phyloP scores from a whole-genome alignment of 495 filamentous ascomycete species.

The Trichoderma parareesei region DNA sequence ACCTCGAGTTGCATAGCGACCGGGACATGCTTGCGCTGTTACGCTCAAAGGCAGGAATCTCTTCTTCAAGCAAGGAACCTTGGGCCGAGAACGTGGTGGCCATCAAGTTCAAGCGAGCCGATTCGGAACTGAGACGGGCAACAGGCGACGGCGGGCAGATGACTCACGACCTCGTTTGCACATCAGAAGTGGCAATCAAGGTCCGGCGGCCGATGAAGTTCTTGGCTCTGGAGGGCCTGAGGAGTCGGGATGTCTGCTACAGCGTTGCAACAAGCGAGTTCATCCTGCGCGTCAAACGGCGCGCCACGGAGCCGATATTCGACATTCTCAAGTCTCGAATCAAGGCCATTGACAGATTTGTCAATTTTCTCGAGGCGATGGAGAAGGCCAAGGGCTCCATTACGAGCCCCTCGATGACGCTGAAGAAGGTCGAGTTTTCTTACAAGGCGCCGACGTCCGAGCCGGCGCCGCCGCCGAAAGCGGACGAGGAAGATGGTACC shows the following conservation, averaged over 20 bases:
- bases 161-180: conserved; percentile 8
- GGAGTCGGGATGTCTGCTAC: conserved; percentile 54
- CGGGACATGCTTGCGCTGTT: neutral
- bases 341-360: conserved; percentile 53
- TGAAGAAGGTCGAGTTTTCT: conserved; percentile 53
- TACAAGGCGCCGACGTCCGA: conserved; percentile 37
- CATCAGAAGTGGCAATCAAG: neutral
- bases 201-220: conserved; percentile 31
- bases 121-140: conserved; percentile 18
- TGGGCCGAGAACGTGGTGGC: conserved; percentile 51
- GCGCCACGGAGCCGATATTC: conserved; percentile 49
- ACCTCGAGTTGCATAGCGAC: neutral
- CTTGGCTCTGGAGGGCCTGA: conserved; percentile 37
- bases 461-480: neutral
- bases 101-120: conserved; percentile 43
- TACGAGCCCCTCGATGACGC: conserved; percentile 46
- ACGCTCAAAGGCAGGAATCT: neutral
- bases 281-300: conserved; percentile 46
- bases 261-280: conserved; percentile 49
- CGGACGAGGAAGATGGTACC: conserved; percentile 9
- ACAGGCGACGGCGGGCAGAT: conserved; percentile 16
- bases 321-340: conserved; percentile 46
- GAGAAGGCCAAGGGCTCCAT: conserved; percentile 41
- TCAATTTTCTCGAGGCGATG: conserved; percentile 56
- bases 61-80: neutral